A percentile compares a stretch with the other conserved stretches of the same genome.
phyloP scores from a whole-genome alignment of 2,329 filamentous ascomycete species.

The Ceratocystis diversiconidia region DNA sequence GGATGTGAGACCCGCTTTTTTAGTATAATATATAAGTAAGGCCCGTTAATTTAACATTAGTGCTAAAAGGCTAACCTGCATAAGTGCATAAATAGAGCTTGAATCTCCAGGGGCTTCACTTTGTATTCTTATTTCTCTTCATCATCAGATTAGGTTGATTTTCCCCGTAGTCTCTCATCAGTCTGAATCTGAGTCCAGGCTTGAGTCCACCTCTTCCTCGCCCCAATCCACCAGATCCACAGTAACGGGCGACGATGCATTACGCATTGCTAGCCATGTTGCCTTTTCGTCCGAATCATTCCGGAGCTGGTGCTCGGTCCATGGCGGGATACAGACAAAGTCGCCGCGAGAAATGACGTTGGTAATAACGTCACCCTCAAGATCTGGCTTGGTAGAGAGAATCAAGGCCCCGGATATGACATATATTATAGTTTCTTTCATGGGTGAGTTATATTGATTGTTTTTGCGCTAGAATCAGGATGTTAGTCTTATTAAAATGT shows the following conservation, averaged over 20 bases:
- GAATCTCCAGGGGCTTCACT: not conserved
- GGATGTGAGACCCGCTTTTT: not conserved
- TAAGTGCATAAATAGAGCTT: not conserved
- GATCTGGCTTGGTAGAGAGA: slow-evolving; percentile 43
- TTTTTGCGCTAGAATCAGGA: slow-evolving; percentile 1
- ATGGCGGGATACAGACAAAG: slow-evolving; percentile 56
- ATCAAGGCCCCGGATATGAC: slow-evolving; percentile 46
- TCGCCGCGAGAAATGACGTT: slow-evolving; percentile 48
- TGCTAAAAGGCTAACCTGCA: not conserved
- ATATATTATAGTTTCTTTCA: slow-evolving; percentile 52
- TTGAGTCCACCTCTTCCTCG: slow-evolving; percentile 29
- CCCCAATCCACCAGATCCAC: slow-evolving; percentile 51
- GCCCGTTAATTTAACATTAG: not conserved
- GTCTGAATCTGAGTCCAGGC: slow-evolving; percentile 7
- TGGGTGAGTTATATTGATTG: not conserved
- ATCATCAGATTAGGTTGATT: not conserved
- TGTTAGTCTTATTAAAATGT: not conserved
- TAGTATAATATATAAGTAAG: not conserved
- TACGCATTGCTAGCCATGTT: slow-evolving; percentile 51
- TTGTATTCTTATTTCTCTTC: not conserved
- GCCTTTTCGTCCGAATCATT: slow-evolving; percentile 49
- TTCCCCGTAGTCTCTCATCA: not conserved
- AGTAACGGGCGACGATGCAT: slow-evolving; percentile 45
- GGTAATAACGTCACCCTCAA: slow-evolving; percentile 36
- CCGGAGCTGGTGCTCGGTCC: slow-evolving; percentile 54